These are phyloP conservation scores for Mycena galopus DNA, from an alignment of 768 basidiomycete genomes.

Conservation along the genomic window DNA sequence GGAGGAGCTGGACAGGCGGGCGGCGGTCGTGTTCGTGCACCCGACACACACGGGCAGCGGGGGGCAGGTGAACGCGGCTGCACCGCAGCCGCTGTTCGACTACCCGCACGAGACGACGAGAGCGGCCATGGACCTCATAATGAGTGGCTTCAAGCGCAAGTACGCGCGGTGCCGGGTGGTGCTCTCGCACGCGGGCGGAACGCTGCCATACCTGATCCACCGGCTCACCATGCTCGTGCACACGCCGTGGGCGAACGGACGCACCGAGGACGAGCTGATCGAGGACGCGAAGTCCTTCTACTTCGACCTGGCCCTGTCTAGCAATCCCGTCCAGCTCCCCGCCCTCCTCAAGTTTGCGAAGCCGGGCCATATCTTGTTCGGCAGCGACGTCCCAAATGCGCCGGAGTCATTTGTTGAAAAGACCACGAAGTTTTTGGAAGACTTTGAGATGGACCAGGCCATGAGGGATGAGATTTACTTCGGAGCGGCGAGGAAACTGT, in stretches of 20 bases:
- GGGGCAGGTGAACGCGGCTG: not conserved
- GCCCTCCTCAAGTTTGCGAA: not conserved
- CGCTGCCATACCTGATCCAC: constrained; percentile 15
- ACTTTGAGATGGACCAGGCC: not conserved
- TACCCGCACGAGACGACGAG: constrained; percentile 13
- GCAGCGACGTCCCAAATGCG: not conserved
- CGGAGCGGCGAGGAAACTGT: not conserved
- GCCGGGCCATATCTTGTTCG: not conserved
- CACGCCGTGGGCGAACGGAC: not conserved
- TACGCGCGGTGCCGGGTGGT: not conserved
- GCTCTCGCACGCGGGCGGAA: constrained; percentile 17
- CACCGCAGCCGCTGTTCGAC: constrained; percentile 3
- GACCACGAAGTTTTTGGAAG: not conserved
- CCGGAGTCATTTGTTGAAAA: not conserved
- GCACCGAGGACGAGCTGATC: not conserved
- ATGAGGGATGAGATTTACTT: not conserved
- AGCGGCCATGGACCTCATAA: not conserved
- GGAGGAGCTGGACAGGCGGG: constrained; percentile 10
- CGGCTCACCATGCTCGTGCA: not conserved
- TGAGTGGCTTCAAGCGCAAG: not conserved
- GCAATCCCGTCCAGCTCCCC: not conserved
- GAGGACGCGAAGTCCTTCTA: not conserved
- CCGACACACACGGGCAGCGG: not conserved
- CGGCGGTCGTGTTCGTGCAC: constrained; percentile 11
- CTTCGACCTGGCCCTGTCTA: not conserved